A percentile compares a stretch with the other conserved stretches of the same genome.
Evolutionary conservation across 2,329 filamentous ascomycete species (phyloP).

Genomic region (Westerdykella ornata): DNA sequence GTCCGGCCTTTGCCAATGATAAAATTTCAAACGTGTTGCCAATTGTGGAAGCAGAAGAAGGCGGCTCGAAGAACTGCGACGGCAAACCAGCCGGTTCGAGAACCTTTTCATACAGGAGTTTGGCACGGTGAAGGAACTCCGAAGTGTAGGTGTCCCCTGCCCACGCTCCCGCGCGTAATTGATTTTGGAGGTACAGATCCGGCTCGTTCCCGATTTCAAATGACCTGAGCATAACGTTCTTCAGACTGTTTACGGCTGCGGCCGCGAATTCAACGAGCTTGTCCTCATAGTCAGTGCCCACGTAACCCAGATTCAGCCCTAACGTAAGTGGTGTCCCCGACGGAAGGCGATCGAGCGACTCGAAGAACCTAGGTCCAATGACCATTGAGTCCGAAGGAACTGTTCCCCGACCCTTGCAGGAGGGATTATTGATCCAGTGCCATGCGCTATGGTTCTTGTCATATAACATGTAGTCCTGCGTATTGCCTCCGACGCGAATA

Average conservation of each 20-base stretch:
- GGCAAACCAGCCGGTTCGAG: conserved; percentile 38
- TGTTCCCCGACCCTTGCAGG: conserved; percentile 37
- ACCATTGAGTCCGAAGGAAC: conserved; percentile 42
- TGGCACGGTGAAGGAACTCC: conserved; percentile 43
- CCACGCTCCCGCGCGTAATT: conserved; percentile 43
- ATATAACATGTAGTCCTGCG: conserved; percentile 47
- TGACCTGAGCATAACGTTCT: conserved; percentile 37
- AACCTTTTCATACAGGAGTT: conserved; percentile 42
- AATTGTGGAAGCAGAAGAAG: conserved; percentile 46
- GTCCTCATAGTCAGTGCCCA: conserved; percentile 40
- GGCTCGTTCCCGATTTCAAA: conserved; percentile 44
- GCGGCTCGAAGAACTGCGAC: conserved; percentile 45
- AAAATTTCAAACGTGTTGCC: conserved; percentile 46
- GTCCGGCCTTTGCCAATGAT: conserved; percentile 38
- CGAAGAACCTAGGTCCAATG: conserved; percentile 45
- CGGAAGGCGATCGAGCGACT: conserved; percentile 46
- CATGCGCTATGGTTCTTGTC: conserved; percentile 33
- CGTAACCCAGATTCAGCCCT: conserved; percentile 47
- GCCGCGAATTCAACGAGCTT: conserved; percentile 40
- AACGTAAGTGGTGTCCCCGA: conserved; percentile 46
- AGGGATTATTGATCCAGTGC: conserved; percentile 35
- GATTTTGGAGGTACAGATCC: conserved; percentile 41
- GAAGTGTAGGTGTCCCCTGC: conserved; percentile 40
- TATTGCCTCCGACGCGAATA: conserved; percentile 48
- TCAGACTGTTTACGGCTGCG: conserved; percentile 33